Base-by-base conservation (phyloP, 768 basidiomycete genomes). In the Suillus luteus region DNA sequence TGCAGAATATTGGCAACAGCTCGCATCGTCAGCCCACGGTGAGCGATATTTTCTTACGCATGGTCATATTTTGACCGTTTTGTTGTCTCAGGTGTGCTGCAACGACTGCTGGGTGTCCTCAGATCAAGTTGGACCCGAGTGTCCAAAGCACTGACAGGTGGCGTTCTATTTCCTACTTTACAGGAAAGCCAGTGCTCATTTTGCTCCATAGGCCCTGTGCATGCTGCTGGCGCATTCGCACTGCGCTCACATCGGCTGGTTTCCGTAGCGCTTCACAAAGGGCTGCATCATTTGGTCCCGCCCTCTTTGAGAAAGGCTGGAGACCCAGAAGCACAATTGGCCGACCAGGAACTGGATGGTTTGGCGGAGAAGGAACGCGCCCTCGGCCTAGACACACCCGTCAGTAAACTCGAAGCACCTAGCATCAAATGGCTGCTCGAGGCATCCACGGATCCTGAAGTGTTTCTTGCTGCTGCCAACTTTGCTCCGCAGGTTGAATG, bases 391-490 rank as follows among this genome's bases (percentile, higher is more conserved):
- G 41, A 41, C 46, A 12, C n/a, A 48, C 11, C 22, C 46, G 22
- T 12, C 22, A 14, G 5, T n/a, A 0, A 2, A 6, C 22, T 48
- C 12, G 46, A 48, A 22, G 22, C 46, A 2, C 5, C 12, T 7
- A 48, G 64, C 5, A 62, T 71, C 22, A 31, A 37, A 35, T 70
- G 44, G 44, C 44, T 46, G 10, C 44, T 46, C 4, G 10, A 22
- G 1, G 10, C n/a, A 22, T 46, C 44, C 5, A 46, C 44, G 10
- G 44, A 46, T 11, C n/a, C n/a, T 46, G 44, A 46, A 22, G n/a
- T 46, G 5, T 46, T 22, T 22, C 10, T 46, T 4, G 10, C 44
- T 3, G 44, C 44, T 46, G 44, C 44, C 4, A 11, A 10, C 1
- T 4, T 46, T 46, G n/a, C 22, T 22, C 44, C 44, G 5, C 44